Evolutionary conservation across 257 asterid species (phyloP), one percentile per base, ranked within the genome.

Genomic region (Nicotiana paniculata): DNA sequence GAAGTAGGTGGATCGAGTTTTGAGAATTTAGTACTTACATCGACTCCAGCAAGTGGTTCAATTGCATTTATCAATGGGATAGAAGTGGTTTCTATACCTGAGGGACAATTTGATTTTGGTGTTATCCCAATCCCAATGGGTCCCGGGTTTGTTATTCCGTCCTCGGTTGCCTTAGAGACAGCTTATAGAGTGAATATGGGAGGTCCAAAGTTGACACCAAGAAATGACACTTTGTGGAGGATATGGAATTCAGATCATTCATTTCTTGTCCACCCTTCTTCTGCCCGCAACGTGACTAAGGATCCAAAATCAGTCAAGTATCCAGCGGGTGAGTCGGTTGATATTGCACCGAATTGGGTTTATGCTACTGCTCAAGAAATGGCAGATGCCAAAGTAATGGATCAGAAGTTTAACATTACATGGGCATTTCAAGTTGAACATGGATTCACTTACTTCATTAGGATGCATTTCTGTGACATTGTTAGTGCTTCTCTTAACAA

Each of bases 361-460:
- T 87, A 87, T 39, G 84, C 87, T 53, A 87, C 88, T 30, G 90
- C 85, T 9, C 90, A 87, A 58, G 88, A 84, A 87, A 87, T 87
- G 90, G 86, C 86, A 1, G 88, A 84, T 67, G 88, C 81, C 53
- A 77, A 85, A 66, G 88, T 83, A 9, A 62, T 48, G 24, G 87
- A 87, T 28, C 87, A 62, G 68, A 87, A 69, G 81, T 87, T 87
- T 77, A 87, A 87, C 9, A 62, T 87, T 4, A 76, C 88, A 8
- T 87, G 88, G 90, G 64, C 53, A 1, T 85, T 87, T 75, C 81
- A 77, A 10, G 88, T 81, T 48, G 85, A 82, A 4, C 35, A 48
- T 37, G 88, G 85, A 2, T 84, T 83, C 46, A 35, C n/a, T 81
- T 84, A 87, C 78, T 83, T 85, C 79, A 39, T 87, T 28, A 59